Conservation (phyloP, 192 early-diverging fungal genomes). For the Entomortierella parvispora region DNA sequence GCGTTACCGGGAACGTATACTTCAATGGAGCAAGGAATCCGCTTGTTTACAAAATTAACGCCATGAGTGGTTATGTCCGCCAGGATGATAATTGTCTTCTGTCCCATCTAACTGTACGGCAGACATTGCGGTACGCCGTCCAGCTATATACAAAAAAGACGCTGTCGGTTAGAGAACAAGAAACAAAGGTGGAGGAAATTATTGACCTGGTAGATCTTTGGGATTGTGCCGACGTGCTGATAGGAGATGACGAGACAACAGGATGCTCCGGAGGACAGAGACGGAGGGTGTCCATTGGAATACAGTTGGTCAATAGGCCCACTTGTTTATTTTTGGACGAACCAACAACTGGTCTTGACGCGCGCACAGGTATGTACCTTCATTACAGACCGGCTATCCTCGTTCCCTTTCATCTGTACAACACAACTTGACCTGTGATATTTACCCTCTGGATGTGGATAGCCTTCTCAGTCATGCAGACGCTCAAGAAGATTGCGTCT, state of each 20-base stretch:
- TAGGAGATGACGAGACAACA: too few relatives aligned
- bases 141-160: constrained; percentile 60
- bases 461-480: constrained; percentile 7
- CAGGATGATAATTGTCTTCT: constrained; percentile 17
- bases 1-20: constrained; percentile 4
- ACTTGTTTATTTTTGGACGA: constrained; percentile 77
- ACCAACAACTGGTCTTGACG: constrained; percentile 74
- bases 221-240: constrained; percentile 72
- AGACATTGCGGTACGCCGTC: constrained; percentile 80
- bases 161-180: constrained; percentile 59
- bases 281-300: constrained; percentile 81
- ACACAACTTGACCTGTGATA: too few relatives aligned
- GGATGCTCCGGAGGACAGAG: too few relatives aligned
- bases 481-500: constrained; percentile 10
- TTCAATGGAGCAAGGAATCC: constrained; percentile 24
- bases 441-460: background rate
- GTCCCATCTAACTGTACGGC: constrained; percentile 76
- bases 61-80: constrained; percentile 18
- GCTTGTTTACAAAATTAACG: constrained; percentile 1
- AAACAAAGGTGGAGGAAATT: constrained; percentile 70
- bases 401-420: too few relatives aligned
- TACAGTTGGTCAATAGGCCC: constrained; percentile 77
- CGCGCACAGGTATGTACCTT: constrained; percentile 47
- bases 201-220: constrained; percentile 72
- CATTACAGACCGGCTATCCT: too few relatives aligned